phyloP scores from a whole-genome alignment of 495 filamentous ascomycete genomes.

The Xylona heveae region DNA sequence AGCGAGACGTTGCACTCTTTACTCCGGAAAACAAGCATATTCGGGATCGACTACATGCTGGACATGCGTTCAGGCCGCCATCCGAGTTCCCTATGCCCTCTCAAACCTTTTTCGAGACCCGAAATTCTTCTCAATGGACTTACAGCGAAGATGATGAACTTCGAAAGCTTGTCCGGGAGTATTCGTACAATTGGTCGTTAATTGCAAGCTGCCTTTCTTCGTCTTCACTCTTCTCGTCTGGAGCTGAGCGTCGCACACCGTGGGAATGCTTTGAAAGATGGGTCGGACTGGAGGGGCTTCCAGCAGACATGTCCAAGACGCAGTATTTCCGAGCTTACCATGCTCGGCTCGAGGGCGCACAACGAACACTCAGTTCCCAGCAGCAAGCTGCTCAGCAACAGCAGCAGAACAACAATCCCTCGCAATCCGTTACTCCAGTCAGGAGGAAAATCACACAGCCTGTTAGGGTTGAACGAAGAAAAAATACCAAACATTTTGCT shows the following conservation, averaged over 20 bases:
- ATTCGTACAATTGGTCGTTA: slow-evolving; percentile 91
- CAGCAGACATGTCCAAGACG: slow-evolving; percentile 78
- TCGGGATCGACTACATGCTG: slow-evolving; percentile 76
- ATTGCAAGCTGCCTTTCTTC: slow-evolving; percentile 59
- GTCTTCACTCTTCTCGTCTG: slow-evolving; percentile 56
- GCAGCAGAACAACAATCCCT: slow-evolving; percentile 30
- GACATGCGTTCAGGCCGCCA: slow-evolving; percentile 83
- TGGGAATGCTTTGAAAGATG: slow-evolving; percentile 99
- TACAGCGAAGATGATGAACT: slow-evolving; percentile 76
- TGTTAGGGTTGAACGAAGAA: slow-evolving; percentile 61
- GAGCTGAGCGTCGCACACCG: slow-evolving; percentile 74
- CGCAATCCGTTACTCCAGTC: slow-evolving; percentile 30
- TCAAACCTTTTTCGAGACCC: slow-evolving; percentile 68
- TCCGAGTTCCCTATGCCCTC: slow-evolving; percentile 75
- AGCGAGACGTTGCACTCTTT: slow-evolving; percentile 68
- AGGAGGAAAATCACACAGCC: slow-evolving; percentile 48
- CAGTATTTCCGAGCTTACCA: slow-evolving; percentile 80
- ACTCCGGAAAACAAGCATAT: slow-evolving; percentile 74
- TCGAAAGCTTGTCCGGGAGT: slow-evolving; percentile 65
- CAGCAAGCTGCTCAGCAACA: slow-evolving; percentile 32
- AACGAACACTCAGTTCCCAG: slow-evolving; percentile 39
- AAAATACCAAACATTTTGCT: slow-evolving; percentile 65
- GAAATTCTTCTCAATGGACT: slow-evolving; percentile 78
- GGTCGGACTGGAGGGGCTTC: slow-evolving; percentile 73
- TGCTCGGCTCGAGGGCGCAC: slow-evolving; percentile 56